phyloP scores from a whole-genome alignment of 768 basidiomycete species.

The Chlorophyllum brunneum region DNA sequence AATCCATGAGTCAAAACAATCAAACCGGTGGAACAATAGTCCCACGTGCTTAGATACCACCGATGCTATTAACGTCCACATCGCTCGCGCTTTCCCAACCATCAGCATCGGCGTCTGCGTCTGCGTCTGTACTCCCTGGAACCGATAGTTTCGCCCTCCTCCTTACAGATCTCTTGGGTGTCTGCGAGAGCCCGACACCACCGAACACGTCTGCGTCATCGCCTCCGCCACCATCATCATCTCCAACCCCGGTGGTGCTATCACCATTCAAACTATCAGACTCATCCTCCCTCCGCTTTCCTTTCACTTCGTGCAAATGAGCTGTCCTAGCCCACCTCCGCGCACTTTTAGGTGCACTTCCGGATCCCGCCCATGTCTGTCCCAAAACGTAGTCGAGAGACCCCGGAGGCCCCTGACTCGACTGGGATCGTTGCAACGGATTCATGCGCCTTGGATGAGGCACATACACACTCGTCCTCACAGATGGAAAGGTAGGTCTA shows the following conservation, averaged over 20 bases:
- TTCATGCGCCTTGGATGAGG: background rate
- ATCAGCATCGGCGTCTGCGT: conserved; percentile 7
- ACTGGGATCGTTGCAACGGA: conserved; percentile 8
- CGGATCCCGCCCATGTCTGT: conserved; percentile 16
- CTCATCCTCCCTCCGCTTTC: background rate
- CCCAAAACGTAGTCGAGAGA: conserved; percentile 9
- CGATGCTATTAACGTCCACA: background rate
- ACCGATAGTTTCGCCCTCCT: background rate
- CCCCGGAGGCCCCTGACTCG: conserved; percentile 8
- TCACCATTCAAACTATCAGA: background rate
- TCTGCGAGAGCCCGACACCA: background rate
- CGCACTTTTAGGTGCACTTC: conserved; percentile 38
- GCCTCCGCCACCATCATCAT: background rate
- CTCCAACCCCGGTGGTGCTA: background rate
- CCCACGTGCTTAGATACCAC: background rate
- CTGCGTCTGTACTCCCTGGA: background rate
- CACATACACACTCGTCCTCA: background rate
- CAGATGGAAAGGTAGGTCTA: background rate
- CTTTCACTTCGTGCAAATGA: conserved; percentile 46
- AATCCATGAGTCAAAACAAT: background rate
- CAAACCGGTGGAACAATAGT: background rate
- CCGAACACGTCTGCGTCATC: conserved; percentile 3
- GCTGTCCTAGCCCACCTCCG: conserved; percentile 62
- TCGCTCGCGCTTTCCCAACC: conserved; percentile 14
- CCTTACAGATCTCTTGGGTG: background rate